A percentile compares a stretch with the other conserved stretches of the same genome.
Evolutionary conservation across 768 basidiomycete species (phyloP).

Genomic region (Naganishia vishniacii): DNA sequence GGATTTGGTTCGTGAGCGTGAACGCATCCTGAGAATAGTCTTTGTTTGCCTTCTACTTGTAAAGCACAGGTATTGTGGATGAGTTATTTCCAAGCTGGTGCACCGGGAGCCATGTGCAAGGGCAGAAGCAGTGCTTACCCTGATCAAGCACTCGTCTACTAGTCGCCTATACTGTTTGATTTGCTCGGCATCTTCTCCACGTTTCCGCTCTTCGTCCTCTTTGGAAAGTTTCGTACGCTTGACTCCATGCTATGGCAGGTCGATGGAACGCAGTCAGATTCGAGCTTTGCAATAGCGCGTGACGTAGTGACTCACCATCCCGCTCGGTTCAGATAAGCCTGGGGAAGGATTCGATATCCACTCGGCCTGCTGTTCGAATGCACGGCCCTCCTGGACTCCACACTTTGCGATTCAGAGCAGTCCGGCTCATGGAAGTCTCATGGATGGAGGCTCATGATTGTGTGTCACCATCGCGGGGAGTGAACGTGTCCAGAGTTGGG

Average conservation of each 20-base stretch:
- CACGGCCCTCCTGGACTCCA: too few relatives aligned
- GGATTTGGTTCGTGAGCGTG: conserved; percentile 65
- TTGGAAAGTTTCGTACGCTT: conserved; percentile 37
- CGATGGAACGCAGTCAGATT: neutral
- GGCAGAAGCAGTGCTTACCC: conserved; percentile 51
- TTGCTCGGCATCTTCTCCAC: conserved; percentile 66
- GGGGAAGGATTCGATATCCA: too few relatives aligned
- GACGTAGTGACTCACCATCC: too few relatives aligned
- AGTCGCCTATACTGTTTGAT: conserved; percentile 69
- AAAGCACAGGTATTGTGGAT: neutral
- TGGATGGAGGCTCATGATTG: too few relatives aligned
- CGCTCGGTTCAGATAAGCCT: too few relatives aligned
- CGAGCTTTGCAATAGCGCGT: too few relatives aligned
- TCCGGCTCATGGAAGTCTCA: too few relatives aligned
- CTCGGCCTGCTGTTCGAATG: too few relatives aligned
- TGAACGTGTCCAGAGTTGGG: too few relatives aligned
- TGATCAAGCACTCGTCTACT: conserved; percentile 60
- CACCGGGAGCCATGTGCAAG: conserved; percentile 4
- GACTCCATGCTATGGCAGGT: conserved; percentile 47
- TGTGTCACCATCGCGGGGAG: too few relatives aligned
- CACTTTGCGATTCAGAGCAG: too few relatives aligned
- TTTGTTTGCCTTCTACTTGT: conserved; percentile 59
- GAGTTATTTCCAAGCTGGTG: neutral
- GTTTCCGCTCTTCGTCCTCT: conserved; percentile 57
- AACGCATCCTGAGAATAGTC: conserved; percentile 74